A percentile compares a stretch with the other conserved stretches of the same genome.
phyloP scores from a whole-genome alignment of 441 rosid genomes.

The Melastoma candidum region DNA sequence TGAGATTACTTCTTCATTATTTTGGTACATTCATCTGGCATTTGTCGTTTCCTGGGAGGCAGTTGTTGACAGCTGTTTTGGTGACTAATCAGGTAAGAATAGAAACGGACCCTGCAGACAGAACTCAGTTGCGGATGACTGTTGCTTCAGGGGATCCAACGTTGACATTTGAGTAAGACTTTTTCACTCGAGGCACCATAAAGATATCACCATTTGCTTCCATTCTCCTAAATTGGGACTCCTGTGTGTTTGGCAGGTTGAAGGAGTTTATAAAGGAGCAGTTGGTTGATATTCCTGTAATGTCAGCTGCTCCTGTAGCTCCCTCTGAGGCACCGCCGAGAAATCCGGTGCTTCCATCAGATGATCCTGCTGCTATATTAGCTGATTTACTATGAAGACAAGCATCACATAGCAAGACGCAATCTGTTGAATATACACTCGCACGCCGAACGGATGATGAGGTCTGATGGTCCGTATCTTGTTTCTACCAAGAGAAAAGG shows the following conservation, averaged over 20 bases:
- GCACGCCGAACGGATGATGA: constrained; percentile 26
- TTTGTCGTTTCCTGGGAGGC: no score
- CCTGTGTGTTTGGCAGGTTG: constrained; percentile 42
- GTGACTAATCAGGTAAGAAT: constrained; percentile 57
- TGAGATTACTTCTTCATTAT: constrained; percentile 19
- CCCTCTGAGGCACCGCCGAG: constrained; percentile 31
- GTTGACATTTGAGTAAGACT: constrained; percentile 72
- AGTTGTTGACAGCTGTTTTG: no score
- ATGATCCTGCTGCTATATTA: constrained; percentile 80
- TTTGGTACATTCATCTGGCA: background rate
- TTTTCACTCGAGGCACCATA: no score
- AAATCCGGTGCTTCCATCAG: constrained; percentile 30
- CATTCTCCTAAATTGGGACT: constrained; percentile 3
- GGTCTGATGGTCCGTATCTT: constrained; percentile 32
- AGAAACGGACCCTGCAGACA: constrained; percentile 97
- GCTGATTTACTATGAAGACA: constrained; percentile 62
- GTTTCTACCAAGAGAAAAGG: constrained; percentile 13
- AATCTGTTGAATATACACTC: constrained; percentile 35
- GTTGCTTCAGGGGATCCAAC: constrained; percentile 89
- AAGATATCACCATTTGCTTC: background rate
- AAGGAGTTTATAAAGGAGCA: constrained; percentile 94
- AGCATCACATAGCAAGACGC: constrained; percentile 14
- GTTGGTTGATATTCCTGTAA: constrained; percentile 44
- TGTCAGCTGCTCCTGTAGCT: constrained; percentile 30
- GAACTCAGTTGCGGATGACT: constrained; percentile 96